These are phyloP conservation scores for Cladophialophora psammophila DNA, from an alignment of 2,329 filamentous ascomycete species.

Conservation along the genomic window DNA sequence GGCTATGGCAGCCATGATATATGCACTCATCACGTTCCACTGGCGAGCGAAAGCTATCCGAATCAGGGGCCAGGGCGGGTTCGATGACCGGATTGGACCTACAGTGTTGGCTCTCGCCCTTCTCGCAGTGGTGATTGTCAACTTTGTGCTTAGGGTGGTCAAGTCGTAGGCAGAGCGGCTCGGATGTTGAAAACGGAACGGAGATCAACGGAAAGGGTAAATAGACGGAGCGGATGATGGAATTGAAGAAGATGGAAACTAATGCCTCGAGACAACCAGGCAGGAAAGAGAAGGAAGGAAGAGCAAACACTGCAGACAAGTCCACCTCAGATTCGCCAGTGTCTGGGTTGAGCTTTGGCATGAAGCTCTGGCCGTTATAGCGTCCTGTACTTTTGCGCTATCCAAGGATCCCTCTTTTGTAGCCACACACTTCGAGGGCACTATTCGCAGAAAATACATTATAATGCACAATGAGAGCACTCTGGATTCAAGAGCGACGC, in stretches of 20 bases:
- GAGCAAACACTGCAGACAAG: neutral
- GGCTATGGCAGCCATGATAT: constrained; percentile 93
- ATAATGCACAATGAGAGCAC: neutral
- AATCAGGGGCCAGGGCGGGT: constrained; percentile 88
- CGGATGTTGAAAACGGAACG: neutral
- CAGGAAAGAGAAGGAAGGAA: neutral
- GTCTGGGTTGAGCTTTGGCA: neutral
- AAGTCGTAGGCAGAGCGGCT: constrained; percentile 18
- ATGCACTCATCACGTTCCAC: constrained; percentile 93
- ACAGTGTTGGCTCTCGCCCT: constrained; percentile 88
- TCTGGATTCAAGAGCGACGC: neutral
- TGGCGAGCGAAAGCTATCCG: constrained; percentile 95
- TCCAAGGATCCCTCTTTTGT: neutral
- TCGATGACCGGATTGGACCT: constrained; percentile 94
- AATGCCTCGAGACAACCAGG: neutral
- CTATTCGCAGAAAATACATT: neutral
- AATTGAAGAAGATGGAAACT: neutral
- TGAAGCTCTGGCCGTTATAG: neutral
- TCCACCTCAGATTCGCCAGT: neutral
- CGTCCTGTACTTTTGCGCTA: neutral
- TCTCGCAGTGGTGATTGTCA: constrained; percentile 88
- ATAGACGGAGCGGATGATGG: neutral
- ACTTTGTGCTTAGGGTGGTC: constrained; percentile 78
- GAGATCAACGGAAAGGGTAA: neutral
- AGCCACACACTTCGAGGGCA: neutral